These are phyloP conservation scores for Saccharomycopsis hybrid DNA, from an alignment of 1,139 yeast genomes.

Conservation along the genomic window DNA sequence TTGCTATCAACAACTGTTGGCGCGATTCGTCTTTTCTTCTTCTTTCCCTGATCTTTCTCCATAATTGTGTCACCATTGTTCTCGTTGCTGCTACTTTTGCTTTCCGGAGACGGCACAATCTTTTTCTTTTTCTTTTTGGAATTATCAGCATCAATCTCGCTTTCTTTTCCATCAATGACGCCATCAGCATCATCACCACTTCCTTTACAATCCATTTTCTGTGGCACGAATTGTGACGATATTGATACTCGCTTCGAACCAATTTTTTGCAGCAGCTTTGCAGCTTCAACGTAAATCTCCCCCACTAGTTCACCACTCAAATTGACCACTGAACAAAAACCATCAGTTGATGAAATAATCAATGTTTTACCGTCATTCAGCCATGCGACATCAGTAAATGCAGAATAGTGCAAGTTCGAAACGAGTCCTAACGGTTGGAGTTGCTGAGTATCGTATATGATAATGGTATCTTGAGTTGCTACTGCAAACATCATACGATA, in stretches of 20 bases:
- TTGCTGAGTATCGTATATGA: constrained; percentile 73
- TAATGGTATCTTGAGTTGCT: constrained; percentile 85
- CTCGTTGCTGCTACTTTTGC: too few relatives aligned
- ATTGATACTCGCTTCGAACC: too few relatives aligned
- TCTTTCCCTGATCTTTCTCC: too few relatives aligned
- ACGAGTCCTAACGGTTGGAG: constrained; percentile 65
- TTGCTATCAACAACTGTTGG: neutral
- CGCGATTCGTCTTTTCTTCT: neutral
- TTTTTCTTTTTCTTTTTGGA: too few relatives aligned
- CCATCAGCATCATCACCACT: too few relatives aligned
- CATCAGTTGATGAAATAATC: constrained; percentile 85
- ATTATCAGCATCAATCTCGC: too few relatives aligned
- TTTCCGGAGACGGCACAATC: too few relatives aligned
- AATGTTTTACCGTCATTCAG: constrained; percentile 65
- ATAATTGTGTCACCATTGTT: too few relatives aligned
- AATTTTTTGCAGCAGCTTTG: too few relatives aligned
- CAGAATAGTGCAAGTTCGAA: constrained; percentile 77
- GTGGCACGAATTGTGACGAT: too few relatives aligned
- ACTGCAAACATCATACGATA: constrained; percentile 86
- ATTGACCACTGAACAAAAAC: constrained; percentile 70
- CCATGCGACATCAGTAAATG: constrained; percentile 88
- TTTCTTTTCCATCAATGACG: too few relatives aligned
- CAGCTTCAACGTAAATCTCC: constrained; percentile 22
- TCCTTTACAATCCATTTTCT: too few relatives aligned
- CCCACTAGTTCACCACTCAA: constrained; percentile 54